Base-by-base conservation (phyloP, 1,139 yeast genomes). In the Pichia terricola region DNA sequence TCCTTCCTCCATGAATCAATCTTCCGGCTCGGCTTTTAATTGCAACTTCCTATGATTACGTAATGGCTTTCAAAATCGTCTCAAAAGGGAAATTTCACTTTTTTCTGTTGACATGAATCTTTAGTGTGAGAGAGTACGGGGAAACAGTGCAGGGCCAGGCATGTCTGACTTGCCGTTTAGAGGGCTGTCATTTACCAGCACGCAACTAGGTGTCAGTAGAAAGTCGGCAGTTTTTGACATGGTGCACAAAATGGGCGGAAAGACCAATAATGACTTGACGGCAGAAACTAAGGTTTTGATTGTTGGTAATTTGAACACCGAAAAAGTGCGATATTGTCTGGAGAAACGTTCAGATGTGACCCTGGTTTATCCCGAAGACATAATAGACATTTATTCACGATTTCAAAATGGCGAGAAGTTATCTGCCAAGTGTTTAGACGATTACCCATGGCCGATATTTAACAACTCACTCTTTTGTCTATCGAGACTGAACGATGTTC, bases 271-370 rank as follows among this genome's bases (percentile, higher is more conserved):
- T 39, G 83, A 81, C 55, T 66, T 85, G 49, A 79, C 80, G 72
- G 73, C 79, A 42, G 86, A 80, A 58, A 84, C 81, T 7, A 72
- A 75, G 42, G 76, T 75, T 49, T 63, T 86, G 39, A 68, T 86
- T 4, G 91, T 85, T 22, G 94, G 91, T 1, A 72, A 72, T 45
- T 60, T 77, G 33, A 67, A 73, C 50, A 79, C 94, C 0, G 82
- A 78, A 28, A 86, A 86, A 61, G 85, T 79, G 61, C 66, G 66
- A 46, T 85, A 72, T 59, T 79, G 84, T 41, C 74, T 82, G 2
- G 67, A 68, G 49, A 67, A 72, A 45, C 64, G 94, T 46, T 63
- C 67, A 39, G 91, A 84, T 58, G 70, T 86, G 39, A 62, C 63
- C 39, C 76, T 84, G 52, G 57, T 86, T 26, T 60, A 64, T 11